Base-by-base conservation (phyloP, 1,139 yeast species). In the Sugiyamaella japonica region DNA sequence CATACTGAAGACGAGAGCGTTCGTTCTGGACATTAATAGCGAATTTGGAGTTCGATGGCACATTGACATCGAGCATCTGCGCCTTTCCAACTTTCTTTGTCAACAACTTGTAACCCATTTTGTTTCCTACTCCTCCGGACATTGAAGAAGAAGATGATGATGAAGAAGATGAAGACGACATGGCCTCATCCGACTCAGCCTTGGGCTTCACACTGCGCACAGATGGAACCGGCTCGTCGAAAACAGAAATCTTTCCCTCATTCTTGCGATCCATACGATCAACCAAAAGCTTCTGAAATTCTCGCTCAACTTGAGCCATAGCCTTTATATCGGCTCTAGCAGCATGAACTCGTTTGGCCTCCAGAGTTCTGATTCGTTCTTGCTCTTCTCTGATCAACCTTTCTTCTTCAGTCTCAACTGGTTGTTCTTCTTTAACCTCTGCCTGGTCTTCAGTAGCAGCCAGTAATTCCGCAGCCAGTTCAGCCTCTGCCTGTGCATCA, bases 201-300 rank as follows among this genome's bases (percentile, higher is more conserved):
- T 17, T 34, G 10, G 36, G 23, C 2, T 43, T 32, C 10, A 17
- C 2, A 20, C 17, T 31, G 4, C 44, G 34, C 20, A 40, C 10
- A 20, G 47, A 46, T 28, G 74, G 73, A n/a, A 70, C 63, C 1
- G 73, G 70, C 23, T 62, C 70, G 50, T 71, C 73, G 55, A 71
- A 68, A 17, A 60, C 56, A 12, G 59, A 52, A 9, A 59, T 56
- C 51, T 57, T 54, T 48, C 60, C 49, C 17, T 60, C 66, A 15
- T 51, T 31, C 29, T 58, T 55, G 13, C 65, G 50, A 36, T 62
- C 67, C 23, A 63, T 55, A 20, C 74, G 59, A 41, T 69, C 73
- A 9, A 65, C 53, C 70, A 72, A 65, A 52, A 72, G 57, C 52
- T 57, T 59, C 34, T 69, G 64, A 51, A 72, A 70, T 48, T 71